Evolutionary conservation across 2,329 filamentous ascomycete species (phyloP).

Genomic region (Microcera coccophila): DNA sequence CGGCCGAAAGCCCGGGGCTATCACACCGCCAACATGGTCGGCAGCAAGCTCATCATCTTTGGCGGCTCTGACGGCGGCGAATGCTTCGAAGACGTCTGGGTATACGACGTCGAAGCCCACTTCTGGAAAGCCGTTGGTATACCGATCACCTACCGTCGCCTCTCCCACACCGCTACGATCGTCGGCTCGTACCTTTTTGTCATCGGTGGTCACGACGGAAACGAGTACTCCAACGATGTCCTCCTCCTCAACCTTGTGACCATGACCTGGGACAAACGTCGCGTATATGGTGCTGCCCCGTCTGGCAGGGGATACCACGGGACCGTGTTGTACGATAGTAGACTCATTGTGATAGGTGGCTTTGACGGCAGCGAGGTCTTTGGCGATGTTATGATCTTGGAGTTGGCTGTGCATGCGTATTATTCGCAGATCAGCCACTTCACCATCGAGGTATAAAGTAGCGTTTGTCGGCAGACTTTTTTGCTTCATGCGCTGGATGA

Average conservation of each 20-base stretch:
- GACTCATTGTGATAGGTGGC: slow-evolving; percentile 61
- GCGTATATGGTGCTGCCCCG: slow-evolving; percentile 60
- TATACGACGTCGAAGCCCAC: slow-evolving; percentile 63
- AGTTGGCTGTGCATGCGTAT: slow-evolving; percentile 66
- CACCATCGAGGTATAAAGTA: slow-evolving; percentile 57
- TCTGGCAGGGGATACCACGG: slow-evolving; percentile 65
- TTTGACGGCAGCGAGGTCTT: slow-evolving; percentile 67
- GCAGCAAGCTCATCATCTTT: slow-evolving; percentile 67
- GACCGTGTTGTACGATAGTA: slow-evolving; percentile 61
- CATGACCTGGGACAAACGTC: slow-evolving; percentile 68
- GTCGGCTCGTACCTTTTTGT: slow-evolving; percentile 69
- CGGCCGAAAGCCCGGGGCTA: slow-evolving; percentile 64
- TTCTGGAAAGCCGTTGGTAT: slow-evolving; percentile 58
- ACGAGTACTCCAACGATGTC: slow-evolving; percentile 66
- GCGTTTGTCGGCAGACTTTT: no score
- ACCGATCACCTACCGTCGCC: slow-evolving; percentile 57
- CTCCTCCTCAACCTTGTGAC: slow-evolving; percentile 66
- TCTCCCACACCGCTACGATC: slow-evolving; percentile 66
- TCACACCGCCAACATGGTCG: slow-evolving; percentile 70
- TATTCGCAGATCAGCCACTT: slow-evolving; percentile 73
- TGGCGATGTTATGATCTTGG: slow-evolving; percentile 63
- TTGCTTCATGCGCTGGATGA: no score
- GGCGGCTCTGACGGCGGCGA: slow-evolving; percentile 67
- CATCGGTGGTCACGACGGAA: slow-evolving; percentile 65
- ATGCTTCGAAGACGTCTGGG: slow-evolving; percentile 71